Evolutionary conservation across 2,329 filamentous ascomycete species (phyloP), one percentile per base, ranked within the genome.

Genomic region (Beauveria rudraprayagi): DNA sequence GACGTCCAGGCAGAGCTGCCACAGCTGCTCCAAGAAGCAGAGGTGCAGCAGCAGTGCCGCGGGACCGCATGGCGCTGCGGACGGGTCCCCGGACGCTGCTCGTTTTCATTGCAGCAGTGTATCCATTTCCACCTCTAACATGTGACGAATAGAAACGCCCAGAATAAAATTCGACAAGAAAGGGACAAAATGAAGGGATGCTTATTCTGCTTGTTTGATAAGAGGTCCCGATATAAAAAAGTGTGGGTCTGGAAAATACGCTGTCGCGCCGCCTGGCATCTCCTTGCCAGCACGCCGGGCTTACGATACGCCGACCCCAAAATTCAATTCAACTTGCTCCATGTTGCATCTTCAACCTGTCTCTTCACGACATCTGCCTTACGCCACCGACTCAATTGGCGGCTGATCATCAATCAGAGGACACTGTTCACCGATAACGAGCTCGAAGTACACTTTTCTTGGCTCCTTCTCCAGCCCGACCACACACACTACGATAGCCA

Each of bases 291-390:
- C 67, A 64, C 56, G 43, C 63, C 69, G 69, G 69, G 66, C 61
- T 66, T 70, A 70, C 67, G 68, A 70, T 70, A 69, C 62, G 63
- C 69, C 69, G 69, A 68, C 66, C 66, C 62, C 68, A 71, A 57
- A 57, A 57, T 57, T 57, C 44, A 40, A 48, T 40, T 7, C 55
- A 48, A 44, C 55, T 37, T 57, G 16, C 43, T 37, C 17, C 7
- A 10, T 24, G 16, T 28, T 30, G 19, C 19, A n/a, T 5, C 28
- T 47, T 24, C 55, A 57, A 8, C 41, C 63, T 34, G 6, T 62
- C 65, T 67, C 66, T 69, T 65, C 62, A 66, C 37, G 24, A 56
- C 48, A 63, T 3, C 43, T n/a, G 37, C 48, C 40, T 63, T 67
- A 41, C 30, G 41, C n/a, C 30, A 37, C 7, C 44, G 28, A 22